Evolutionary conservation across 2,329 filamentous ascomycete species (phyloP).

Genomic region (Pseudogymnoascus sp.): DNA sequence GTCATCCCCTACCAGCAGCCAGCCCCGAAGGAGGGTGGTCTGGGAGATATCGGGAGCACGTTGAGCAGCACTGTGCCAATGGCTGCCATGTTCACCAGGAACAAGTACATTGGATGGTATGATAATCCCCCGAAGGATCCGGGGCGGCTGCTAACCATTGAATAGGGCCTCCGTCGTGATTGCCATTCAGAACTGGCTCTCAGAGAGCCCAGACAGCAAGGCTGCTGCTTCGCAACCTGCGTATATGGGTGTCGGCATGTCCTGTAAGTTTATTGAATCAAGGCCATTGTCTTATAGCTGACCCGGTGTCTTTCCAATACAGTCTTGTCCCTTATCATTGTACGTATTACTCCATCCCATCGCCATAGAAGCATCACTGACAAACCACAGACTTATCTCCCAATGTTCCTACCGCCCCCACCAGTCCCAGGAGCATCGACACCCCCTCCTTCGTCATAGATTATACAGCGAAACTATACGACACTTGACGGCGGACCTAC

Average conservation of each 20-base stretch:
- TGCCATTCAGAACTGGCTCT: slow-evolving; percentile 69
- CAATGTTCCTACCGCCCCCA: slow-evolving; percentile 55
- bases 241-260: slow-evolving; percentile 72
- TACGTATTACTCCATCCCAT: slow-evolving; percentile 26
- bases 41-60: slow-evolving; percentile 63
- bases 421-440: slow-evolving; percentile 21
- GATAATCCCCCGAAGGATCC: slow-evolving; percentile 17
- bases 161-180: slow-evolving; percentile 65
- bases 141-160: neutral
- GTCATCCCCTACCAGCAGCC: slow-evolving; percentile 86
- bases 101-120: slow-evolving; percentile 68
- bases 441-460: neutral
- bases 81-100: slow-evolving; percentile 91
- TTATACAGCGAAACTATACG: neutral
- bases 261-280: slow-evolving; percentile 44
- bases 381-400: slow-evolving; percentile 49
- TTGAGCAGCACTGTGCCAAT: slow-evolving; percentile 78
- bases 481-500: neutral
- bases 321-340: slow-evolving; percentile 33
- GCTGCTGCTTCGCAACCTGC: slow-evolving; percentile 62
- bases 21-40: slow-evolving; percentile 52
- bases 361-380: neutral
- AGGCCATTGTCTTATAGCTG: slow-evolving; percentile 2
- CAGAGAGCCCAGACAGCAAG: slow-evolving; percentile 61
- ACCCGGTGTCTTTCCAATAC: slow-evolving; percentile 1